A percentile compares a stretch with the other conserved stretches of the same genome.
phyloP scores from a whole-genome alignment of 106 monocot genomes.

The Chionographis japonica region DNA sequence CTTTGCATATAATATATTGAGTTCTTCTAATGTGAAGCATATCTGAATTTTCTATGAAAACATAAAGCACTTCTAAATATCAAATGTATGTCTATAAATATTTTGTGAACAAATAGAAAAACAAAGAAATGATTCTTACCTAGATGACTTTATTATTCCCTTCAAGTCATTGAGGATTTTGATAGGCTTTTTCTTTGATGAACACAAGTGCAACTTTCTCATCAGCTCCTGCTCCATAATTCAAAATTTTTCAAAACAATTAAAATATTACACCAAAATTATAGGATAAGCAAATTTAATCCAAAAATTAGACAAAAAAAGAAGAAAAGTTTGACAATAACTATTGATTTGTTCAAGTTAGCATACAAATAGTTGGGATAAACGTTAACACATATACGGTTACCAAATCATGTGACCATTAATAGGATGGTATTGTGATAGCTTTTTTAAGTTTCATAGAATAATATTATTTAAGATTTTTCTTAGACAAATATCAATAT shows the following conservation, averaged over 20 bases:
- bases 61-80: neutral
- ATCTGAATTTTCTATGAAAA: too few species aligned
- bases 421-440: too few species aligned
- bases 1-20: too few species aligned
- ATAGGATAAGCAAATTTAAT: neutral
- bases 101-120: neutral
- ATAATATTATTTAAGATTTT: too few species aligned
- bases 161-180: slow-evolving; percentile 16
- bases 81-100: neutral
- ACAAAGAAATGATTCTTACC: slow-evolving; percentile 2
- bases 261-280: neutral
- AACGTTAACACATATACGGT: too few species aligned
- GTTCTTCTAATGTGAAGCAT: too few species aligned
- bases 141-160: slow-evolving; percentile 17
- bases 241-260: neutral
- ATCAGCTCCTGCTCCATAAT: slow-evolving; percentile 8
- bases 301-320: too few species aligned
- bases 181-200: neutral
- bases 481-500: too few species aligned
- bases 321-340: too few species aligned
- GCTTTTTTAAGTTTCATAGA: too few species aligned
- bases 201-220: neutral
- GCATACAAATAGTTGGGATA: too few species aligned
- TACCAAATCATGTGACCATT: too few species aligned
- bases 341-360: neutral